Evolutionary conservation across 257 asterid genomes (phyloP), one percentile per base, ranked within the genome.

Genomic region (Solanum bulbocastanum): DNA sequence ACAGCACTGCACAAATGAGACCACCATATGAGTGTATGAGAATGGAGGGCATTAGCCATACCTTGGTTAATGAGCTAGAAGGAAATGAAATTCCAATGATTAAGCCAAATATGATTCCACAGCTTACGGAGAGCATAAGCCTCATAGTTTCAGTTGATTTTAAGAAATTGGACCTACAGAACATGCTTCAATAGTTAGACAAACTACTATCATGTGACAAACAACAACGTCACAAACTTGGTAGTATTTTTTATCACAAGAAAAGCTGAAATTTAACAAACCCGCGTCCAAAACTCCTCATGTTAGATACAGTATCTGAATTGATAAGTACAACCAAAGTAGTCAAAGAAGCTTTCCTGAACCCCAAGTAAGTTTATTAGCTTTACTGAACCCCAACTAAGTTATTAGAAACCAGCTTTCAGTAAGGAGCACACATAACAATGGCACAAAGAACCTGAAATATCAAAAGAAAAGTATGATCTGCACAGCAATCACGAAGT

Each of bases 11-110:
- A 69, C 76, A 84, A 46, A 81, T 27, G 3, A 25, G 40, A 81
- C n/a, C 85, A 81, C 27, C 16, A 46, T 27, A 44, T 44, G 18
- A 27, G 60, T 27, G 68, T 81, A 81, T 3, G 84, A 44, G 15
- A 46, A 81, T 12, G 46, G 23, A 66, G 20, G 76, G 5, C 22
- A 66, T 35, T 73, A n/a, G 23, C 11, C 25, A 40, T 71, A 96
- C 99, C 98, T 94, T 93, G 71, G 92, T 89, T 81, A 92, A 90
- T 12, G 94, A 89, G 84, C 91, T 90, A 10, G 92, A 49, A 56
- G 98, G 98, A 87, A 90, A 94, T 49, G 96, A 92, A 72, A 93
- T 86, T 91, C 98, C 98, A 49, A 94, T 35, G 11, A 95, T 87
- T 94, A 93, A 93, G 36, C 99, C 99, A 49, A 94, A 89, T 87